Base-by-base conservation (phyloP, 2,329 filamentous ascomycete genomes). In the Fusarium nelsonii region DNA sequence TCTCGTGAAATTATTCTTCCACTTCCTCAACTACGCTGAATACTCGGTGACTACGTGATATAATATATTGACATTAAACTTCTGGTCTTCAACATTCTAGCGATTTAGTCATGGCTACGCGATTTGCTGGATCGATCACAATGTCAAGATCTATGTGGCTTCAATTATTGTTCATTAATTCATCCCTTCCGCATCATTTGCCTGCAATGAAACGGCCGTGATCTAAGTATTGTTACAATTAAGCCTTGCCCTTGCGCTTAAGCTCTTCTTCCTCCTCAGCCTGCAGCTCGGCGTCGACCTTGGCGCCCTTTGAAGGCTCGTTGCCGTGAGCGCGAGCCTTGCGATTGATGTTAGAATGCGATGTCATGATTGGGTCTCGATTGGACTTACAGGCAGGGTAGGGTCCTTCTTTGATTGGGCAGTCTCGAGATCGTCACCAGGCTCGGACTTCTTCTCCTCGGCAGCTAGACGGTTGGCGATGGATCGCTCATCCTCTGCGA, bases 391-490 rank as follows among this genome's bases (percentile, higher is more conserved):
- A 8, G 86, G 85, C 4, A 85, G 69, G 4, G 85, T 92, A 5
- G 90, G 84, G 71, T 93, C 90, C 73, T 87, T 79, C 81, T 91
- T 85, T 54, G 68, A 72, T 58, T 78, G 69, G 2, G 75, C 75
- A 14, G 78, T 81, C 76, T 86, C 81, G 3, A 71, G 67, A 64
- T 81, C 78, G 14, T 87, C 83, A 30, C 82, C 80, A 28, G 84
- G 72, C 53, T 85, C 81, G 3, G 81, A 80, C 74, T 77, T 77
- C 61, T 60, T 54, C 66, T 86, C 84, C 75, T 90, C 90, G 18
- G 87, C 86, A 26, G 84, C 90, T 30, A 92, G 82, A 73, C 89
- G 89, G 84, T 93, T 93, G 78, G 88, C 88, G 54, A 93, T 92
- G 43, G 89, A 84, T 75, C 90, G 85, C 78, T 92, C 82, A 72